Evolutionary conservation across 768 basidiomycete species (phyloP).

Genomic region (Nidularia pulvinata): DNA sequence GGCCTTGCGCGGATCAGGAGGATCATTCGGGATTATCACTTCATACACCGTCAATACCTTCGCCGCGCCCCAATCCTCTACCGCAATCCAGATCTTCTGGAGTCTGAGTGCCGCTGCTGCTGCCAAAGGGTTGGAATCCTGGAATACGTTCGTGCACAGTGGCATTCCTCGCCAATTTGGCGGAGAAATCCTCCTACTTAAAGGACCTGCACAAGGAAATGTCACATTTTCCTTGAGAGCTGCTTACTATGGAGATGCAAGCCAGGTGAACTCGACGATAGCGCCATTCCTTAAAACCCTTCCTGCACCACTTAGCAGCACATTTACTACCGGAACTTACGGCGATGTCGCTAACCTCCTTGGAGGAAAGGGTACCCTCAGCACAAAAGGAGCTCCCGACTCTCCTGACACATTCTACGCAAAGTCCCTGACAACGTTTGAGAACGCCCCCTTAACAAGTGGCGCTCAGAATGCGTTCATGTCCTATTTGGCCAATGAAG

Average conservation of each 20-base stretch:
- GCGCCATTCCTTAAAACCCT: conserved; percentile 25
- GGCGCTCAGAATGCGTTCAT: conserved; percentile 26
- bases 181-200: conserved; percentile 23
- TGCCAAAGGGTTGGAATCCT: conserved; percentile 24
- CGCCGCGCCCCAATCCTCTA: conserved; percentile 28
- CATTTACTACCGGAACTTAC: conserved; percentile 20
- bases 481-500: conserved; percentile 30
- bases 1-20: conserved; percentile 36
- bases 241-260: conserved; percentile 24
- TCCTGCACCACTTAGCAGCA: conserved; percentile 14
- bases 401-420: conserved; percentile 10
- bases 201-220: conserved; percentile 21
- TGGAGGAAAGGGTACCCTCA: conserved; percentile 18
- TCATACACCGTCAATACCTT: conserved; percentile 30
- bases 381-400: conserved; percentile 22
- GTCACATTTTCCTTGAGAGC: conserved; percentile 28
- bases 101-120: conserved; percentile 24
- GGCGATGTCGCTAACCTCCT: conserved; percentile 26
- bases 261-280: conserved; percentile 18
- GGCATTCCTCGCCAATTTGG: conserved; percentile 31
- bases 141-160: conserved; percentile 29
- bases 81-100: conserved; percentile 35
- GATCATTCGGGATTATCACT: conserved; percentile 38
- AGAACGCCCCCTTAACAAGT: conserved; percentile 10
- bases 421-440: conserved; percentile 10